phyloP scores from a whole-genome alignment of 140 eudicot species.

The Flaveria floridana region DNA sequence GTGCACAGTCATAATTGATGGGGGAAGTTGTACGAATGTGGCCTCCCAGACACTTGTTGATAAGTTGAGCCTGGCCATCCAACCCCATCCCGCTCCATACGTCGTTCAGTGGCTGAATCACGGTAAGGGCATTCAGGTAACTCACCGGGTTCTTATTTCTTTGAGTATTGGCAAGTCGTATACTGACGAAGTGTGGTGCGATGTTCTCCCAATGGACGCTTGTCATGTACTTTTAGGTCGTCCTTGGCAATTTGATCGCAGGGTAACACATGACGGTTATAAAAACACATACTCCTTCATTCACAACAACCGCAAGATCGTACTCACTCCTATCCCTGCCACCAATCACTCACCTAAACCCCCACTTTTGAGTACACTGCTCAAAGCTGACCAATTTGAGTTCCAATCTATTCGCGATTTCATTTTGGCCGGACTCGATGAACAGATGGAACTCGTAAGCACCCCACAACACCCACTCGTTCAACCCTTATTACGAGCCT shows the following conservation, averaged over 20 bases:
- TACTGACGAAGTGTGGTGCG: background rate
- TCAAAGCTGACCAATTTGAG: constrained; percentile 2
- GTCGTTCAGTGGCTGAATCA: background rate
- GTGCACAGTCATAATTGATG: no score
- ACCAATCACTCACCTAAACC: background rate
- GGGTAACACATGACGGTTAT: no score
- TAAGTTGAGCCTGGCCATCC: background rate
- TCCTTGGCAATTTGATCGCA: no score
- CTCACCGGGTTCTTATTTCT: background rate
- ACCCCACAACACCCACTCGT: background rate
- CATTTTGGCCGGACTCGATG: background rate
- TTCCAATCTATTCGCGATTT: background rate
- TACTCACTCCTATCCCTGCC: background rate
- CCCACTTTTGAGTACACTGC: constrained; percentile 7
- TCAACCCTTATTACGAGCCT: background rate
- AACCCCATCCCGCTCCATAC: background rate
- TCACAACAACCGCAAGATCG: background rate
- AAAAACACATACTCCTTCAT: no score
- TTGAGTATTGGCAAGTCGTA: background rate
- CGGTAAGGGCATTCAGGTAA: background rate
- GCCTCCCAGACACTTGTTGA: no score
- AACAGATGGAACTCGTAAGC: background rate
- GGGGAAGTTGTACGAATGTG: background rate
- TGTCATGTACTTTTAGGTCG: no score
- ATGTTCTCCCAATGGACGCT: background rate